phyloP scores from a whole-genome alignment of 2,329 filamentous ascomycete species.

The Acrocalymma vagum region DNA sequence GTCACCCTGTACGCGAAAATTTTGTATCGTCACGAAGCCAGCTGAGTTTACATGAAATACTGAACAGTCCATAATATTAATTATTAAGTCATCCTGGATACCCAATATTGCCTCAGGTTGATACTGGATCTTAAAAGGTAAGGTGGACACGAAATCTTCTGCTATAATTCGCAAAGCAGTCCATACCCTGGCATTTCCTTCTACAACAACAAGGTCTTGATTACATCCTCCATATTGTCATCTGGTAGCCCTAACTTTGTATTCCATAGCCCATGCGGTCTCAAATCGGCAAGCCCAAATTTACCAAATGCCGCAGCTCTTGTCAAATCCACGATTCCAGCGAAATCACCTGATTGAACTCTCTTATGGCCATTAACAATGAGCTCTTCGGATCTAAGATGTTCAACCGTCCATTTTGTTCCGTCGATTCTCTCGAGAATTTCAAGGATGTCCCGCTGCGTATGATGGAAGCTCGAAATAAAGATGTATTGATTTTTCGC shows the following conservation, averaged over 20 bases:
- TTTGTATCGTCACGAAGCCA: no score
- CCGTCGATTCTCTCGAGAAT: conserved; percentile 20
- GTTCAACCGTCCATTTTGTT: conserved; percentile 18
- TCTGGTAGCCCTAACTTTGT: conserved; percentile 25
- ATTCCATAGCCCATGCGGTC: conserved; percentile 32
- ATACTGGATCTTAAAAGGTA: no score
- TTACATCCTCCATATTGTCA: conserved; percentile 25
- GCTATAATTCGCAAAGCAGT: no score
- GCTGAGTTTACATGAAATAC: no score
- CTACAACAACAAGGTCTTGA: conserved; percentile 33
- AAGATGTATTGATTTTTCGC: conserved; percentile 33
- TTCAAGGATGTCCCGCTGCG: conserved; percentile 18
- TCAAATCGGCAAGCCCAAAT: conserved; percentile 31
- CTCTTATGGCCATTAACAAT: conserved; percentile 14
- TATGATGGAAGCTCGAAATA: conserved; percentile 27
- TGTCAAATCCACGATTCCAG: conserved; percentile 29
- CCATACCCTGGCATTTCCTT: no score
- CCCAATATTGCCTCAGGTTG: no score
- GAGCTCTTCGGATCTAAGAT: conserved; percentile 11
- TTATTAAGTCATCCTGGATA: no score
- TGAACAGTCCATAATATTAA: no score
- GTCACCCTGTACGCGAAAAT: no score
- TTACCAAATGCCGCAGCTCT: conserved; percentile 24
- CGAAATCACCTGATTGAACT: conserved; percentile 27
- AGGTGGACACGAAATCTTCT: no score